These are phyloP conservation scores for Verticillium klebahnii DNA, from an alignment of 2,329 filamentous ascomycete genomes.

Conservation along the genomic window DNA sequence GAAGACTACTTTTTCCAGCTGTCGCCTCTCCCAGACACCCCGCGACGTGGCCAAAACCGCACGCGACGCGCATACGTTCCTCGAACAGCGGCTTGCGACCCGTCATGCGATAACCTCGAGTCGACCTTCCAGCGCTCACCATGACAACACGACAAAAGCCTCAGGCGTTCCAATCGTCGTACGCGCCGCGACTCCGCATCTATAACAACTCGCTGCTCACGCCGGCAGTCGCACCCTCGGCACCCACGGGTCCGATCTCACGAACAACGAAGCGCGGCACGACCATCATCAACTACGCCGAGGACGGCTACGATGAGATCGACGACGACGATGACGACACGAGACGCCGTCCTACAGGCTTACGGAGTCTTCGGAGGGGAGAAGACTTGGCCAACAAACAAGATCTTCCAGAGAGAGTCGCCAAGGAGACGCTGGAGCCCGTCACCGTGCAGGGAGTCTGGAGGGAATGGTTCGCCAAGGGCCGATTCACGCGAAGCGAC, in stretches of 20 bases:
- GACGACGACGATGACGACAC: conserved; percentile 70
- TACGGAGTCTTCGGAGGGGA: conserved; percentile 77
- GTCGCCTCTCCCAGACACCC: neutral
- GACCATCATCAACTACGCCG: conserved; percentile 94
- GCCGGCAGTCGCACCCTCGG: conserved; percentile 66
- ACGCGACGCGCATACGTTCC: neutral
- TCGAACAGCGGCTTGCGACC: neutral
- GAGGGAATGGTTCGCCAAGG: conserved; percentile 91
- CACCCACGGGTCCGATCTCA: conserved; percentile 59
- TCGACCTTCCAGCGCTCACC: conserved; percentile 12
- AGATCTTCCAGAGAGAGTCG: conserved; percentile 69
- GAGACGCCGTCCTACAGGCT: conserved; percentile 73
- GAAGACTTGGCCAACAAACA: conserved; percentile 59
- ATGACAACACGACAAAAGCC: conserved; percentile 54
- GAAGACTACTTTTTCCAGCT: neutral
- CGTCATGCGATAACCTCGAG: conserved; percentile 1
- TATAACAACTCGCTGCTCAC: conserved; percentile 91
- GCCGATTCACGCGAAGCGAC: conserved; percentile 49
- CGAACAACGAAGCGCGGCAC: conserved; percentile 97
- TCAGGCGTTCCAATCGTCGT: conserved; percentile 86
- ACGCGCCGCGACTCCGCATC: conserved; percentile 82
- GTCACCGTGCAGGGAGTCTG: conserved; percentile 87
- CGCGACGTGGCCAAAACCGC: neutral
- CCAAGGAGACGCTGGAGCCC: conserved; percentile 74
- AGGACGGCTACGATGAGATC: conserved; percentile 85